Conservation (phyloP, 495 filamentous ascomycete genomes). For the Trichoderma parareesei region DNA sequence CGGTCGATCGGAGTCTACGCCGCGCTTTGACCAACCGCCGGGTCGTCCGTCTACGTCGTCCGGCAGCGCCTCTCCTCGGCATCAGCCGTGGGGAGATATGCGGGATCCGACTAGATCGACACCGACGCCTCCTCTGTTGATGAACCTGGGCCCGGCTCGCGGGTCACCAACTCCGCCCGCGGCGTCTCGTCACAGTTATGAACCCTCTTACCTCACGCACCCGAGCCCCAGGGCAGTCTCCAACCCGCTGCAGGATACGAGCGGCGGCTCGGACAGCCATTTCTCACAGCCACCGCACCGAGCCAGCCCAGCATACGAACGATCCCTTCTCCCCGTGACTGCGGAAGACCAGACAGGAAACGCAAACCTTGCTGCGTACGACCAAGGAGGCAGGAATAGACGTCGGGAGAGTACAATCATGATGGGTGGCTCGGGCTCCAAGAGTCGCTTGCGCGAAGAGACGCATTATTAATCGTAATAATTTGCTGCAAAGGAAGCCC, state of each 20-base stretch:
- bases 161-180: conserved; percentile 9
- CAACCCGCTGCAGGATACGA: background rate
- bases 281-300: conserved; percentile 11
- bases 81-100: conserved; percentile 4
- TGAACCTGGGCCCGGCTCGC: conserved; percentile 5
- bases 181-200: background rate
- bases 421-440: conserved; percentile 36
- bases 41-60: conserved; percentile 10
- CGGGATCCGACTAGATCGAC: conserved; percentile 9
- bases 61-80: conserved; percentile 7
- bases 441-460: conserved; percentile 39
- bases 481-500: background rate
- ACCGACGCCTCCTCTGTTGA: conserved; percentile 10
- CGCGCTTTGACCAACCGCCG: conserved; percentile 12
- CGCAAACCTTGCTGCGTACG: conserved; percentile 29
- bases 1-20: conserved; percentile 15
- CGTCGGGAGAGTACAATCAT: conserved; percentile 41
- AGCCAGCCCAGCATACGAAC: conserved; percentile 31
- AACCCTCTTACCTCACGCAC: conserved; percentile 3
- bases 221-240: background rate
- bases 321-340: conserved; percentile 26
- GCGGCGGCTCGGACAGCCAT: background rate
- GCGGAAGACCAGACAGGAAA: conserved; percentile 23
- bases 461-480: conserved; percentile 20
- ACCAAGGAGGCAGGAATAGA: conserved; percentile 28